phyloP scores from a whole-genome alignment of 225 moss, liverwort and hornwort species.

The Takakia lepidozioides region DNA sequence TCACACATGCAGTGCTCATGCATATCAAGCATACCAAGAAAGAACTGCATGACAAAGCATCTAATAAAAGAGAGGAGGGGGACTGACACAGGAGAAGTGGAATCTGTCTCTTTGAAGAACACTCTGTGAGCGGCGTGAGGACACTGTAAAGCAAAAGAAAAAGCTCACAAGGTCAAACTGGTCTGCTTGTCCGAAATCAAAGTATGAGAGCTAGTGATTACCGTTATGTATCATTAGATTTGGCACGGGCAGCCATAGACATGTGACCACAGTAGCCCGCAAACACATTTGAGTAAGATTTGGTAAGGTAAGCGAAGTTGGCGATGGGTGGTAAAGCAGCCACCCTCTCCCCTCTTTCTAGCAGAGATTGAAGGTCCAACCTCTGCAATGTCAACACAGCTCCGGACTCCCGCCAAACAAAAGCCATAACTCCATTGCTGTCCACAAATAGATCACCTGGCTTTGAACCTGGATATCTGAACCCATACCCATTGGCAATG shows the following conservation, averaged over 20 bases:
- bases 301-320: slow-evolving; percentile 59
- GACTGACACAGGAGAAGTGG: too few relatives aligned
- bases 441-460: slow-evolving; percentile 53
- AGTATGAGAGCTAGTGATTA: too few relatives aligned
- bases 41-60: too few relatives aligned
- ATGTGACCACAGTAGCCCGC: slow-evolving; percentile 26
- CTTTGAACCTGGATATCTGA: slow-evolving; percentile 52
- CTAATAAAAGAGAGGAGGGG: too few relatives aligned
- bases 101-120: too few relatives aligned
- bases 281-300: slow-evolving; percentile 47
- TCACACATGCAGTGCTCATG: too few relatives aligned
- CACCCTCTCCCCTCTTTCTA: slow-evolving; percentile 45
- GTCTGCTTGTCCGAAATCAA: too few relatives aligned
- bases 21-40: too few relatives aligned
- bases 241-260: slow-evolving; percentile 5
- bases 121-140: too few relatives aligned
- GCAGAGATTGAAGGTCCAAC: slow-evolving; percentile 26
- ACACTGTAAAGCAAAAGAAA: too few relatives aligned
- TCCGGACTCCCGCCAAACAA: slow-evolving; percentile 53
- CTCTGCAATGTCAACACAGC: slow-evolving; percentile 34
- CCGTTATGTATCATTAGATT: neutral
- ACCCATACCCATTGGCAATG: slow-evolving; percentile 54
- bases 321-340: slow-evolving; percentile 41
- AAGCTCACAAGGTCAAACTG: too few relatives aligned
- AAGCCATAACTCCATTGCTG: slow-evolving; percentile 25